Conservation (phyloP, 495 filamentous ascomycete genomes). For the Glutinoglossum americanum region DNA sequence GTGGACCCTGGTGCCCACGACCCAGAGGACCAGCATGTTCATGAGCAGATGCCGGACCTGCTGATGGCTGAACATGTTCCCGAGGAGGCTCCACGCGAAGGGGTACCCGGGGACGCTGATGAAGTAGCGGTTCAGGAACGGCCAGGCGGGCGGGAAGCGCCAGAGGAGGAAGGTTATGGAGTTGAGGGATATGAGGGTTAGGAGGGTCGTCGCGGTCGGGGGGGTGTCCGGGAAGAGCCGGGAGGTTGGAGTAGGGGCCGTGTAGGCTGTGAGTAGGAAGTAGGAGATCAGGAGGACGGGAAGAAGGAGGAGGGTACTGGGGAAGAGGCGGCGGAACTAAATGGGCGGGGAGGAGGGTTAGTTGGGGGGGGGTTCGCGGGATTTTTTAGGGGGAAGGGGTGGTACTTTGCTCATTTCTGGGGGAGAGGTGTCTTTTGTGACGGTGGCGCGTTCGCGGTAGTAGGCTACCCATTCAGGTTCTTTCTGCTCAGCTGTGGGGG, state of each 20-base stretch:
- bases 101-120: conserved; percentile 50
- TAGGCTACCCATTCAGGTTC: conserved; percentile 12
- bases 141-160: conserved; percentile 48
- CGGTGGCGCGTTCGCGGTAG: conserved; percentile 10
- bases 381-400: neutral
- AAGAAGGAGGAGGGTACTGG: conserved; percentile 35
- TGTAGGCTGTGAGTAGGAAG: conserved; percentile 37
- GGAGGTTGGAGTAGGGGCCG: conserved; percentile 30
- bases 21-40: conserved; percentile 48
- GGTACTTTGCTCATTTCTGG: conserved; percentile 9
- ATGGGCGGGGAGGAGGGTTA: conserved; percentile 14
- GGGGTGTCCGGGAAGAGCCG: conserved; percentile 55
- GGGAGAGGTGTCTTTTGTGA: conserved; percentile 7
- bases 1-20: conserved; percentile 42
- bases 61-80: conserved; percentile 65
- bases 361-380: no score
- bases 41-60: conserved; percentile 33
- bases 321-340: conserved; percentile 37
- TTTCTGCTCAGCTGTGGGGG: conserved; percentile 1
- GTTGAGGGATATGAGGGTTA: conserved; percentile 44
- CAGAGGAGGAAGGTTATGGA: conserved; percentile 37
- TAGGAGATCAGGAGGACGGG: conserved; percentile 27
- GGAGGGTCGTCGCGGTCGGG: conserved; percentile 57
- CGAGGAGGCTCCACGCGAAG: conserved; percentile 37
- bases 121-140: conserved; percentile 59